Evolutionary conservation across 1,139 yeast species (phyloP).

Genomic region (Nakaseomyces bracarensis): DNA sequence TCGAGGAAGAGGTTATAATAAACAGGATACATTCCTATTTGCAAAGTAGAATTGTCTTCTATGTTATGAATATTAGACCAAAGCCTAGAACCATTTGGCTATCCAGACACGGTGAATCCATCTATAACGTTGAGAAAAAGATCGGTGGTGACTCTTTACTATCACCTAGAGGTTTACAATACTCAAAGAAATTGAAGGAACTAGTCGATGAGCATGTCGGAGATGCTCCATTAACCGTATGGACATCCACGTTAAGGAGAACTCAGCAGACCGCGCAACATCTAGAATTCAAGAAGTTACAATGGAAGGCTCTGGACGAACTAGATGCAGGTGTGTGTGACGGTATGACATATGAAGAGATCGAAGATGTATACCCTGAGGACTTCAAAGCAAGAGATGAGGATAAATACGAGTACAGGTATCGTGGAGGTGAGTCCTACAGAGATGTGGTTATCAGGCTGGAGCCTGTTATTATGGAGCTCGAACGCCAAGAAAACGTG

Average conservation of each 20-base stretch:
- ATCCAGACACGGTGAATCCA: slow-evolving; percentile 92
- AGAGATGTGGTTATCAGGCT: slow-evolving; percentile 89
- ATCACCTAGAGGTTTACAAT: slow-evolving; percentile 77
- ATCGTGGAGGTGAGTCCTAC: slow-evolving; percentile 95
- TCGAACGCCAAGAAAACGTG: slow-evolving; percentile 93
- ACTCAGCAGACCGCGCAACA: slow-evolving; percentile 89
- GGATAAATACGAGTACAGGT: slow-evolving; percentile 89
- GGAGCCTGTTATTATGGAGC: slow-evolving; percentile 96
- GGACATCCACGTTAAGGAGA: slow-evolving; percentile 91
- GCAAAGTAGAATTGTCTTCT: slow-evolving; percentile 88
- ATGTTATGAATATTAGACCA: slow-evolving; percentile 89
- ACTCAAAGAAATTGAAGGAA: slow-evolving; percentile 76
- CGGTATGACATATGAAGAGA: slow-evolving; percentile 85
- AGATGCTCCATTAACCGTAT: slow-evolving; percentile 68
- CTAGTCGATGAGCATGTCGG: slow-evolving; percentile 73
- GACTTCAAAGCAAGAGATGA: slow-evolving; percentile 95
- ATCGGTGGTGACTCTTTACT: slow-evolving; percentile 93
- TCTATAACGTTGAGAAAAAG: slow-evolving; percentile 84
- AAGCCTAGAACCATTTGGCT: slow-evolving; percentile 89
- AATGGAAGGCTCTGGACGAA: slow-evolving; percentile 96
- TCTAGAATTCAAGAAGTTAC: slow-evolving; percentile 73
- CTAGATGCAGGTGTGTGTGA: slow-evolving; percentile 98
- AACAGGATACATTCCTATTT: slow-evolving; percentile 82
- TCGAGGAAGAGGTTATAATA: slow-evolving; percentile 77
- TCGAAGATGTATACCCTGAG: slow-evolving; percentile 76